Evolutionary conservation across 2,329 filamentous ascomycete genomes (phyloP).

Genomic region (Fusarium abutilonis): DNA sequence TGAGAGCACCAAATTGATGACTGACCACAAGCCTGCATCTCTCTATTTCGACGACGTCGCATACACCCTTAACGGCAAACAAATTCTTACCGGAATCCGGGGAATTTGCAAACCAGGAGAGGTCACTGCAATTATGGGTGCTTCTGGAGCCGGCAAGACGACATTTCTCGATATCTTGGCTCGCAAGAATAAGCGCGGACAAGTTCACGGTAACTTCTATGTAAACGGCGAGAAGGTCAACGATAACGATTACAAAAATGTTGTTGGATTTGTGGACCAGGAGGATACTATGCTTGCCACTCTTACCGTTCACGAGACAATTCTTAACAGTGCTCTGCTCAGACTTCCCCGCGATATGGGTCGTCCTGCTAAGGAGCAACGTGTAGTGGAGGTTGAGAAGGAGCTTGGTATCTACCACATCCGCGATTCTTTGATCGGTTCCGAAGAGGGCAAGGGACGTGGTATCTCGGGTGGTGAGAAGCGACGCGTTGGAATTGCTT

Average conservation of each 20-base stretch:
- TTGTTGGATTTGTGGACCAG: slow-evolving; percentile 97
- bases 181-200: slow-evolving; percentile 93
- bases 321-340: slow-evolving; percentile 90
- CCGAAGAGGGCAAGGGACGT: slow-evolving; percentile 91
- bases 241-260: slow-evolving; percentile 86
- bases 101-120: slow-evolving; percentile 95
- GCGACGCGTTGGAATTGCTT: slow-evolving; percentile 93
- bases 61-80: slow-evolving; percentile 87
- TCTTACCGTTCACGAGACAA: slow-evolving; percentile 96
- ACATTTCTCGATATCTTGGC: slow-evolving; percentile 96
- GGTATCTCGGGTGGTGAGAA: slow-evolving; percentile 98
- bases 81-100: slow-evolving; percentile 81
- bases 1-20: slow-evolving; percentile 85
- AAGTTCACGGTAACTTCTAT: slow-evolving; percentile 81
- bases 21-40: slow-evolving; percentile 89
- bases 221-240: slow-evolving; percentile 92
- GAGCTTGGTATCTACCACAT: slow-evolving; percentile 96
- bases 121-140: slow-evolving; percentile 96
- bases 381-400: slow-evolving; percentile 91
- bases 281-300: slow-evolving; percentile 97
- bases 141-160: slow-evolving; percentile 96
- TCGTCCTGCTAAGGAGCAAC: slow-evolving; percentile 84
- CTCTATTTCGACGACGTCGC: slow-evolving; percentile 88
- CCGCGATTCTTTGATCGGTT: slow-evolving; percentile 93
- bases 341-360: slow-evolving; percentile 95